Percentiles rank a stretch among this genome's conserved stretches.
Evolutionary conservation across 169 alveolate species (phyloP).

Genomic region (Plasmodium vinckei): DNA sequence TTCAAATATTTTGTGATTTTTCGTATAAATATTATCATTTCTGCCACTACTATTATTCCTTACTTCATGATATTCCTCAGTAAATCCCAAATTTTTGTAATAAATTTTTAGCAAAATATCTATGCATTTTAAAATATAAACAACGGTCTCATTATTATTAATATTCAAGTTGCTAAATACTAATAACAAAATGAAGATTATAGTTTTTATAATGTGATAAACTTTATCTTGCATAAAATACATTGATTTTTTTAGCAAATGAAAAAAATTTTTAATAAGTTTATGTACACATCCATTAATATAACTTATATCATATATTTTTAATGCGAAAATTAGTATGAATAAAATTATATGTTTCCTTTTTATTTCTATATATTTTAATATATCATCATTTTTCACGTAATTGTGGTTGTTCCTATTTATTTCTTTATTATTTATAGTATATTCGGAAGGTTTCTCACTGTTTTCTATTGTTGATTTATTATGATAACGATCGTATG

Average conservation of each 20-base stretch:
- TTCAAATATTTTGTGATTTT: no score
- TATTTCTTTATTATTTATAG: neutral
- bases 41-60: neutral
- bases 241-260: conserved; percentile 21
- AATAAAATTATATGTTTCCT: conserved; percentile 29
- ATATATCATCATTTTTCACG: neutral
- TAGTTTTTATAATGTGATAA: conserved; percentile 54
- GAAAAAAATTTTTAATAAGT: conserved; percentile 13
- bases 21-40: no score
- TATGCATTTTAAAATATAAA: conserved; percentile 61
- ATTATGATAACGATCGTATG: no score
- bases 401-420: conserved; percentile 9
- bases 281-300: conserved; percentile 56
- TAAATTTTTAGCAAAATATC: conserved; percentile 51
- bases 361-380: neutral
- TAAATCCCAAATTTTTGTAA: conserved; percentile 10
- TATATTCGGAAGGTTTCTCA: neutral
- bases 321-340: conserved; percentile 39
- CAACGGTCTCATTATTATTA: conserved; percentile 43
- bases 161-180: conserved; percentile 51
- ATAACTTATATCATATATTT: conserved; percentile 73
- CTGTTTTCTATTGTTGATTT: neutral
- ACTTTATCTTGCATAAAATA: conserved; percentile 16
- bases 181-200: conserved; percentile 44
- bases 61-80: neutral